Percentiles rank a stretch among this genome's conserved stretches.
phyloP scores from a whole-genome alignment of 441 rosid species.

The Raphanus hybrid region DNA sequence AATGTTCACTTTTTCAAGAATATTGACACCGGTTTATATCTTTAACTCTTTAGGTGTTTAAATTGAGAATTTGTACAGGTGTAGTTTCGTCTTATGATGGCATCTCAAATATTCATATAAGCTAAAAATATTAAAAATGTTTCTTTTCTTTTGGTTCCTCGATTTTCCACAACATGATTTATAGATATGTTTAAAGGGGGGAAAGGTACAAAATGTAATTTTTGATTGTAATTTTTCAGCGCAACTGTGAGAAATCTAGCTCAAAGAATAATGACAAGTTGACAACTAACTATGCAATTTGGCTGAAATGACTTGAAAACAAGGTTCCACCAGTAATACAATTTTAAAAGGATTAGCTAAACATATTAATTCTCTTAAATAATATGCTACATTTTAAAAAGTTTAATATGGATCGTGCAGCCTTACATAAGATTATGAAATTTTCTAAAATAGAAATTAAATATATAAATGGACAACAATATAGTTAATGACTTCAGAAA shows the following conservation, averaged over 20 bases:
- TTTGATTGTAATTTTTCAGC: neutral
- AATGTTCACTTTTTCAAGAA: neutral
- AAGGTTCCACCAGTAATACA: neutral
- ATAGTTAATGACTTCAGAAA: too few species aligned
- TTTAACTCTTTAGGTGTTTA: neutral
- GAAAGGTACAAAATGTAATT: neutral
- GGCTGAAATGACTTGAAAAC: neutral
- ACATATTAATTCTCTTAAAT: neutral
- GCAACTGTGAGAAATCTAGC: neutral
- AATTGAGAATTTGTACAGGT: slow-evolving; percentile 14
- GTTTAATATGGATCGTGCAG: too few species aligned
- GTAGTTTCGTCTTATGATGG: slow-evolving; percentile 2
- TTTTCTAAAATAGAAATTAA: too few species aligned
- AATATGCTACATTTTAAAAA: too few species aligned
- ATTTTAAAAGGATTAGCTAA: neutral
- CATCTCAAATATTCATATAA: slow-evolving; percentile 21
- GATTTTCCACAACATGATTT: slow-evolving; percentile 19
- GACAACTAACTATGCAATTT: neutral
- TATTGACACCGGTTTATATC: slow-evolving; percentile 5
- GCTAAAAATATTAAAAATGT: slow-evolving; percentile 9
- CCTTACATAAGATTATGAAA: too few species aligned
- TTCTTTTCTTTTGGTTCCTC: slow-evolving; percentile 22
- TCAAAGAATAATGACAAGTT: neutral
- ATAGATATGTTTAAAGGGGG: neutral
- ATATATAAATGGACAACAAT: too few species aligned